Conservation (phyloP, 176 grass and related monocot species). For the Juncus effusus region DNA sequence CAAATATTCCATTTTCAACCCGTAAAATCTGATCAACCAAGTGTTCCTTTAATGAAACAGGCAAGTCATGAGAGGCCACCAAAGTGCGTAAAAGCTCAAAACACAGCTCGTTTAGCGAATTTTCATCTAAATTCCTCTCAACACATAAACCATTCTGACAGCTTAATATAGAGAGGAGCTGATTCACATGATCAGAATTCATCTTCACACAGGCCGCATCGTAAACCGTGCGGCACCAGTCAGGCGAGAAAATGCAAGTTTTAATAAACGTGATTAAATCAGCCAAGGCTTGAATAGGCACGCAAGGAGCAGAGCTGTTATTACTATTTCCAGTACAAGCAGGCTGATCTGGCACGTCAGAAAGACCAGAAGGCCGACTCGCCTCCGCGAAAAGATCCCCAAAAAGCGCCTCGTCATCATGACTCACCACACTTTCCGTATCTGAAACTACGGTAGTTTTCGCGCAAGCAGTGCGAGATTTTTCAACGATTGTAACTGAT, state of each 20-base stretch:
- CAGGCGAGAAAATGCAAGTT: slow-evolving; percentile 57
- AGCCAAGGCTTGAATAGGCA: slow-evolving; percentile 62
- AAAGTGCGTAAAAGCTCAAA: slow-evolving; percentile 66
- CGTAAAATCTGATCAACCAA: slow-evolving; percentile 77
- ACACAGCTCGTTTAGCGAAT: slow-evolving; percentile 52
- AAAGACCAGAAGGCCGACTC: slow-evolving; percentile 38
- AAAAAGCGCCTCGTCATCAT: slow-evolving; percentile 95
- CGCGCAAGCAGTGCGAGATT: slow-evolving; percentile 42
- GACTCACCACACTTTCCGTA: slow-evolving; percentile 56
- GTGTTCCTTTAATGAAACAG: slow-evolving; percentile 54
- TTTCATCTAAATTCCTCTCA: slow-evolving; percentile 46
- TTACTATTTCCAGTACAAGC: slow-evolving; percentile 39
- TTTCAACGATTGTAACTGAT: slow-evolving; percentile 50
- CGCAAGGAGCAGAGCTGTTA: slow-evolving; percentile 38
- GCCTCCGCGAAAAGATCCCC: slow-evolving; percentile 92
- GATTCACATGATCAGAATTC: slow-evolving; percentile 51
- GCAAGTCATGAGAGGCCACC: slow-evolving; percentile 53
- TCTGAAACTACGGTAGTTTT: slow-evolving; percentile 65
- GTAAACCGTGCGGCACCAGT: slow-evolving; percentile 56
- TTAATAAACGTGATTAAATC: slow-evolving; percentile 81
- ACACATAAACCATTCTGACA: slow-evolving; percentile 43
- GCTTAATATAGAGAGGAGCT: slow-evolving; percentile 66
- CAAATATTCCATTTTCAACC: slow-evolving; percentile 64
- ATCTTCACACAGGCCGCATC: slow-evolving; percentile 70
- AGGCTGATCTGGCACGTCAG: slow-evolving; percentile 62